Conservation (phyloP, 1,284 basidiomycete species). For the Coniophora puteana region DNA sequence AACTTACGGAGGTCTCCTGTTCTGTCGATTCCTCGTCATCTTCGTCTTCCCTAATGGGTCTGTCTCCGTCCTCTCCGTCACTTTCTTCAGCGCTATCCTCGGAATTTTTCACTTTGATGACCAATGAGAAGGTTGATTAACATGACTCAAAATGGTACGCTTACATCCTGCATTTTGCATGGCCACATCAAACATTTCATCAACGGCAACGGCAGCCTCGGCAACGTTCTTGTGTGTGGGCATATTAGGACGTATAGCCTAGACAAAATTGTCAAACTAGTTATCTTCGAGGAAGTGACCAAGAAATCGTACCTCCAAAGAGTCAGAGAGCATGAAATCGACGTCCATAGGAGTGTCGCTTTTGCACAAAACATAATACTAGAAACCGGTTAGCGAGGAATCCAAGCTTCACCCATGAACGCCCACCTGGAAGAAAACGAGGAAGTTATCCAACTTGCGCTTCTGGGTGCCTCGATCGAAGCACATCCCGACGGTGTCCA, state of each 20-base stretch:
- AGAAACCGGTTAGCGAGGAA: slow-evolving; percentile 11
- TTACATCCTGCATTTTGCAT: slow-evolving; percentile 57
- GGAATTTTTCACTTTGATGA: slow-evolving; percentile 34
- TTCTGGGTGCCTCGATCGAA: slow-evolving; percentile 91
- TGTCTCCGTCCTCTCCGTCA: slow-evolving; percentile 57
- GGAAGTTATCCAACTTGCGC: slow-evolving; percentile 89
- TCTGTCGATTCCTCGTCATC: slow-evolving; percentile 46
- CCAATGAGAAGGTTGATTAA: slow-evolving; percentile 7
- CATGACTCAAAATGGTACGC: slow-evolving; percentile 16
- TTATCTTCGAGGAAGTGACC: slow-evolving; percentile 3
- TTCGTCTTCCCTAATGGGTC: slow-evolving; percentile 50
- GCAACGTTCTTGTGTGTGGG: slow-evolving; percentile 69
- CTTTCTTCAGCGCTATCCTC: slow-evolving; percentile 74
- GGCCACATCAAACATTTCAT: slow-evolving; percentile 77
- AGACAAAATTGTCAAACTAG: slow-evolving; percentile 9
- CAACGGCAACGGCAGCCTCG: slow-evolving; percentile 84
- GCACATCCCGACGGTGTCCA: slow-evolving; percentile 98
- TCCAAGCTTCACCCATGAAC: neutral
- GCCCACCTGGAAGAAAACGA: slow-evolving; percentile 88
- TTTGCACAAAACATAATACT: slow-evolving; percentile 92
- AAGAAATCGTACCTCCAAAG: slow-evolving; percentile 66
- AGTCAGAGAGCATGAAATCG: slow-evolving; percentile 95
- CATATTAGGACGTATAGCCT: slow-evolving; percentile 82
- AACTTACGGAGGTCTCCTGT: slow-evolving; percentile 50
- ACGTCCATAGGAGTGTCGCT: slow-evolving; percentile 91